phyloP scores from a whole-genome alignment of 2,329 filamentous ascomycete species.

The Phialocephala sp. region DNA sequence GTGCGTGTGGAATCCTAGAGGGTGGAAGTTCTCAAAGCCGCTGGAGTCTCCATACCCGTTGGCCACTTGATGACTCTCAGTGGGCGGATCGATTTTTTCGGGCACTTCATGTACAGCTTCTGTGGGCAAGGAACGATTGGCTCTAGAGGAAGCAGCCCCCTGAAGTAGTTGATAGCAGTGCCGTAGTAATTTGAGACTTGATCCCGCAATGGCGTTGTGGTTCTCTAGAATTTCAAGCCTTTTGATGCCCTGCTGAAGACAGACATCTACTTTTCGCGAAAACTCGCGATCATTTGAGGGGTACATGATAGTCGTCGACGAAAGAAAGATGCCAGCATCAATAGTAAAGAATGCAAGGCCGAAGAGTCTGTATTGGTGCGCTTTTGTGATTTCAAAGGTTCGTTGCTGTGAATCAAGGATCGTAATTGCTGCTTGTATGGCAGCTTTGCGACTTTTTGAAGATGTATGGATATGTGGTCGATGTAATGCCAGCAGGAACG shows the following conservation, averaged over 20 bases:
- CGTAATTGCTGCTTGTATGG: conserved; percentile 20
- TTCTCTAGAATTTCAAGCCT: conserved; percentile 6
- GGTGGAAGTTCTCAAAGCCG: neutral
- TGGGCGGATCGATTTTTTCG: neutral
- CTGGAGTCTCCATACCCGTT: too few relatives aligned
- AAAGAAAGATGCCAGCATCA: conserved; percentile 11
- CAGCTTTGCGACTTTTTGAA: conserved; percentile 16
- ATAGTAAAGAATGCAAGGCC: conserved; percentile 20
- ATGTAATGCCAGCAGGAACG: conserved; percentile 23
- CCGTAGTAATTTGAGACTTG: conserved; percentile 5
- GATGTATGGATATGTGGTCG: conserved; percentile 21
- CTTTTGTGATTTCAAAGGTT: conserved; percentile 14
- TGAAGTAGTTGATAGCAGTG: conserved; percentile 12
- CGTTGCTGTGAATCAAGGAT: conserved; percentile 24
- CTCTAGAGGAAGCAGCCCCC: neutral
- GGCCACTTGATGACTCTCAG: neutral
- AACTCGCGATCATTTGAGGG: conserved; percentile 5
- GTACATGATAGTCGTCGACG: conserved; percentile 5
- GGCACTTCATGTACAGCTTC: neutral
- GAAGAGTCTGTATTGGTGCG: conserved; percentile 22
- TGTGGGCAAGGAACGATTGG: neutral
- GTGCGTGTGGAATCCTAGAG: neutral
- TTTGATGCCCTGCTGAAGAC: conserved; percentile 8
- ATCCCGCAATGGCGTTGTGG: conserved; percentile 2
- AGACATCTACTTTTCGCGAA: neutral